Evolutionary conservation across 2,329 filamentous ascomycete genomes (phyloP), one percentile per base, ranked within the genome.

Genomic region (Cercospora citrullina): DNA sequence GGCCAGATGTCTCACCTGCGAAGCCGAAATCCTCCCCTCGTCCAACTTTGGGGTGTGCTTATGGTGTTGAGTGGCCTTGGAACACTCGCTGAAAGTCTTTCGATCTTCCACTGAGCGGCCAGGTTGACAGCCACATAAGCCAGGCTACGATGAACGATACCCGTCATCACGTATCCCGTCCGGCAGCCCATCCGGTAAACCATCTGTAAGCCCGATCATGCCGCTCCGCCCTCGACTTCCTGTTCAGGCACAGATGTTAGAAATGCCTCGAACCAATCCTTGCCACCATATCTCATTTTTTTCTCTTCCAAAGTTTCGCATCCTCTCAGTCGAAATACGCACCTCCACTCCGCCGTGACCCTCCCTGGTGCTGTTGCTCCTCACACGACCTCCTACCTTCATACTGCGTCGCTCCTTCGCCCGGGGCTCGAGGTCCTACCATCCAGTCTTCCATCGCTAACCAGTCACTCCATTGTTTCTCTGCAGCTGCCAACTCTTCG

Each of bases 401-500:
- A 28, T 16, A 12, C 26, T 28, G 61, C 28, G 42, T 45, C n/a
- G 36, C 26, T 5, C 39, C 63, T 23, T 30, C 42, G 1, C 23
- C 30, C 9, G 90, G 91, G 33, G 90, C 90, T 69, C 92, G 84
- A 1, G 92, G 91, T 2, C 94, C 94, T n/a, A 97, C 83, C 93
- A 97, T 96, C 94, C 94, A 98, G 79, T 97, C 94, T 79, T 97
- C 93, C 92, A 97, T 96, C 12, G 92, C 92, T 33, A 97, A 82
- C 94, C 94, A 98, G 75, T 94, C 90, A 77, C 93, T 96, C 95
- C 95, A 99, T 68, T 86, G 89, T 69, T 87, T 86, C 81, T 98
- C 94, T 0, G 94, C 94, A 14, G 84, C 87, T 70, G 91, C 87
- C 69, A 98, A 92, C 81, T 98, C 95, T 23, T 88, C 87, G 75